Evolutionary conservation across 495 filamentous ascomycete genomes (phyloP).

Genomic region (Podospora sp.): DNA sequence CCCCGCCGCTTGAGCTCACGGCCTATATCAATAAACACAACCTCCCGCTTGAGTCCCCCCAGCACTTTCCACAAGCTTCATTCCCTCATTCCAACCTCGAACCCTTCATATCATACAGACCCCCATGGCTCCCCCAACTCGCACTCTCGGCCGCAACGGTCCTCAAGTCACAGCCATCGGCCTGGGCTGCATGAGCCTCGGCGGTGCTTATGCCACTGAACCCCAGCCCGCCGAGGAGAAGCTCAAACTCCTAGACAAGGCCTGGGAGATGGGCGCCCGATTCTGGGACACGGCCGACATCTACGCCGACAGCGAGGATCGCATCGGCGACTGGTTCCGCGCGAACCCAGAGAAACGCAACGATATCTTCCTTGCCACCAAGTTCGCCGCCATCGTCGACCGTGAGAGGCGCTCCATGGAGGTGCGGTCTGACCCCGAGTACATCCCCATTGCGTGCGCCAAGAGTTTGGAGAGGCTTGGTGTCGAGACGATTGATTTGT

Average conservation of each 20-base stretch:
- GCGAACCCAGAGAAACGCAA: conserved; percentile 65
- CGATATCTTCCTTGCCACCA: conserved; percentile 66
- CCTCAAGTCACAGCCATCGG: conserved; percentile 23
- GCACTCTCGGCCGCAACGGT: conserved; percentile 21
- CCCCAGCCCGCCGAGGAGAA: neutral
- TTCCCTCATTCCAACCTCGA: no score
- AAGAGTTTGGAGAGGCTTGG: conserved; percentile 56
- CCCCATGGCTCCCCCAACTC: conserved; percentile 7
- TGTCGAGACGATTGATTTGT: conserved; percentile 80
- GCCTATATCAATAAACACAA: no score
- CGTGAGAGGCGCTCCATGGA: conserved; percentile 46
- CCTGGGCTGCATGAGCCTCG: conserved; percentile 25
- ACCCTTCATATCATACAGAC: no score
- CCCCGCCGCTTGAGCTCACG: no score
- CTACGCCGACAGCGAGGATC: conserved; percentile 70
- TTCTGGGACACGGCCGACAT: conserved; percentile 83
- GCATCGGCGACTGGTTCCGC: conserved; percentile 68
- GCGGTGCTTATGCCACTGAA: conserved; percentile 12
- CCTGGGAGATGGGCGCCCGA: conserved; percentile 25
- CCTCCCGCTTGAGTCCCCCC: no score
- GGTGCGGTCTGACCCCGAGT: conserved; percentile 59
- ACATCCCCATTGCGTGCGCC: conserved; percentile 67
- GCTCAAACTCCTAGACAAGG: conserved; percentile 20
- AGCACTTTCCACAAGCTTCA: no score
- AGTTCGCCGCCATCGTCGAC: conserved; percentile 53